A percentile compares a stretch with the other conserved stretches of the same genome.
Evolutionary conservation across 2,329 filamentous ascomycete genomes (phyloP).

Genomic region (Claviceps africana): DNA sequence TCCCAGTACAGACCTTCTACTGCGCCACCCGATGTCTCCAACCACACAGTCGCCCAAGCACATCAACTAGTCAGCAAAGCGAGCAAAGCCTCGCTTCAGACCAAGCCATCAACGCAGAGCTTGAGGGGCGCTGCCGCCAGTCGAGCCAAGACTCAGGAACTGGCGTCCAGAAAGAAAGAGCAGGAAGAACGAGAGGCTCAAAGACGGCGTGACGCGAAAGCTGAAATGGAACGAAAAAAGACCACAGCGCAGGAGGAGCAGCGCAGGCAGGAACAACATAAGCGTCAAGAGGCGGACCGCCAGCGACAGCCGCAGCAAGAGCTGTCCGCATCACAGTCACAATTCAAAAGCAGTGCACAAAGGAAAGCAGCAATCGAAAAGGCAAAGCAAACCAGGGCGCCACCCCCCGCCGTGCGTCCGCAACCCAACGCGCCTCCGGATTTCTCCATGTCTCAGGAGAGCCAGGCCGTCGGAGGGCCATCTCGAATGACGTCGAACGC

Average conservation of each 20-base stretch:
- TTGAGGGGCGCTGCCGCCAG: slow-evolving; percentile 46
- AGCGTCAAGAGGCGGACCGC: slow-evolving; percentile 46
- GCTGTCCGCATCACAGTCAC: slow-evolving; percentile 43
- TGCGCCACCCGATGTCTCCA: slow-evolving; percentile 33
- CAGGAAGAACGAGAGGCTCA: slow-evolving; percentile 70
- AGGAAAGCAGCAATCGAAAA: slow-evolving; percentile 49
- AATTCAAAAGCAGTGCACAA: slow-evolving; percentile 52
- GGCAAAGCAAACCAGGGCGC: slow-evolving; percentile 49
- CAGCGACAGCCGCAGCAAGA: slow-evolving; percentile 48
- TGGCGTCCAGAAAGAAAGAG: slow-evolving; percentile 71
- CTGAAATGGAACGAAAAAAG: slow-evolving; percentile 65
- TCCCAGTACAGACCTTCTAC: slow-evolving; percentile 45
- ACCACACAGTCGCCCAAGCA: slow-evolving; percentile 19
- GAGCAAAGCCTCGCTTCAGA: slow-evolving; percentile 51
- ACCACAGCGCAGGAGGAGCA: slow-evolving; percentile 53
- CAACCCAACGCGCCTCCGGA: slow-evolving; percentile 40
- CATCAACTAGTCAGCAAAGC: slow-evolving; percentile 46
- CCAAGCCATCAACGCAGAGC: slow-evolving; percentile 40
- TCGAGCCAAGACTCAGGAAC: slow-evolving; percentile 56
- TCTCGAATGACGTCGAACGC: slow-evolving; percentile 46
- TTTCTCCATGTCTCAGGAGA: slow-evolving; percentile 21
- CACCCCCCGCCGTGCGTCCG: slow-evolving; percentile 43
- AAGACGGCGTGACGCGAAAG: slow-evolving; percentile 67
- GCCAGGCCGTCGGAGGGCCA: slow-evolving; percentile 27
- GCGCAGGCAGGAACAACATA: slow-evolving; percentile 41